phyloP scores from a whole-genome alignment of 139 green algal genomes.

The Protoeuglena noctilucae region DNA sequence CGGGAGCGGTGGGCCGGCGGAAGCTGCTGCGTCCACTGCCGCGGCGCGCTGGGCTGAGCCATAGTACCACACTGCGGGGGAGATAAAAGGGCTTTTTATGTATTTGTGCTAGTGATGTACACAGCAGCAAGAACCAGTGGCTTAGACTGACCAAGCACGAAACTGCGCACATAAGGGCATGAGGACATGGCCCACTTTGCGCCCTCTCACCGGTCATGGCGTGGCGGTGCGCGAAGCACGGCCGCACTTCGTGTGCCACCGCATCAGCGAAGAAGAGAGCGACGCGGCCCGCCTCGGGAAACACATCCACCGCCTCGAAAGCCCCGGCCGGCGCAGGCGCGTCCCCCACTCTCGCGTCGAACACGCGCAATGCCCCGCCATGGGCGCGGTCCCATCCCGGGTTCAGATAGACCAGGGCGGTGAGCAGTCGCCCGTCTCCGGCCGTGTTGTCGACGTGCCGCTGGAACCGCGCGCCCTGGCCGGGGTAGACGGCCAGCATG shows the following conservation, averaged over 20 bases:
- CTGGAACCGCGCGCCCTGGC: constrained; percentile 18
- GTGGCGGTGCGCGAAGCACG: constrained; percentile 12
- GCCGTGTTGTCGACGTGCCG: constrained; percentile 38
- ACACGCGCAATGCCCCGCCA: constrained; percentile 24
- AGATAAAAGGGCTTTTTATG: no score
- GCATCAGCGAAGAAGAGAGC: constrained; percentile 27
- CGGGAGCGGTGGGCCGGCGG: no score
- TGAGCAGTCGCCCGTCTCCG: constrained; percentile 25
- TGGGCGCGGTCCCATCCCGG: constrained; percentile 11
- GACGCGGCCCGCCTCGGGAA: constrained; percentile 18
- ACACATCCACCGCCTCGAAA: constrained; percentile 13
- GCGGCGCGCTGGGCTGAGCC: constrained; percentile 19
- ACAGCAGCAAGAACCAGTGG: no score
- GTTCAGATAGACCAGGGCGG: constrained; percentile 35
- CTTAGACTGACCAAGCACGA: no score
- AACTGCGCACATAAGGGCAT: no score
- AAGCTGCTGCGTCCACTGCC: constrained; percentile 13
- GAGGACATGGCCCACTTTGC: no score
- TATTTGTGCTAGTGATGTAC: no score
- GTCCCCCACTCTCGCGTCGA: background rate
- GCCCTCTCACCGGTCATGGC: no score
- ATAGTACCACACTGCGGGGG: constrained; percentile 40
- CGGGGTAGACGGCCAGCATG: constrained; percentile 30
- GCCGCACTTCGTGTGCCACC: constrained; percentile 25
- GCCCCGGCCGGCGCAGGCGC: background rate